Conservation (phyloP, 495 filamentous ascomycete species). For the Thermochaetoides thermophila region DNA sequence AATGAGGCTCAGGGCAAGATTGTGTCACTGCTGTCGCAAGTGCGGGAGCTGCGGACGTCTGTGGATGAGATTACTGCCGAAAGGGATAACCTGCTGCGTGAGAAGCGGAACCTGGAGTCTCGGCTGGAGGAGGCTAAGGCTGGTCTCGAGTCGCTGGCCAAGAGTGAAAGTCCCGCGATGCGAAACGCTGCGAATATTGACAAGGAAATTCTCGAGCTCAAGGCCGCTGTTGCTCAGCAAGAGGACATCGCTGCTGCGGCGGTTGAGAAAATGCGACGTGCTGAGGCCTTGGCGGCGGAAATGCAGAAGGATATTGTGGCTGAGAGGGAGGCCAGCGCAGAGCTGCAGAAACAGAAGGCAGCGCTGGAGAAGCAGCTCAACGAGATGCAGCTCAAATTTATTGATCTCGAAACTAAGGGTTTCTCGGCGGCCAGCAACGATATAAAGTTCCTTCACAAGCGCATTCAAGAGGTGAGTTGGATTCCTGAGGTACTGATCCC, state of each 20-base stretch:
- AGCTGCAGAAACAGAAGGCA: slow-evolving; percentile 85
- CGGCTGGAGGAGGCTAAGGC: slow-evolving; percentile 80
- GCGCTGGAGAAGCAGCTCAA: slow-evolving; percentile 79
- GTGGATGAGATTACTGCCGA: slow-evolving; percentile 80
- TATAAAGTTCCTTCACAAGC: slow-evolving; percentile 84
- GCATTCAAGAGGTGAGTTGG: slow-evolving; percentile 81
- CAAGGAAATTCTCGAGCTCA: slow-evolving; percentile 79
- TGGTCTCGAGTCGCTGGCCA: slow-evolving; percentile 79
- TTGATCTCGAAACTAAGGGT: slow-evolving; percentile 93
- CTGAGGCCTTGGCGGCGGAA: slow-evolving; percentile 75
- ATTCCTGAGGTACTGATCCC: no score
- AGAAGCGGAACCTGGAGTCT: slow-evolving; percentile 80
- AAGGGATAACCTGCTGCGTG: slow-evolving; percentile 68
- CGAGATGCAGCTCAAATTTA: slow-evolving; percentile 76
- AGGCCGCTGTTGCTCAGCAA: slow-evolving; percentile 77
- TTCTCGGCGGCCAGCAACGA: slow-evolving; percentile 90
- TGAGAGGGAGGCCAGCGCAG: slow-evolving; percentile 70
- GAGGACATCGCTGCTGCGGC: slow-evolving; percentile 88
- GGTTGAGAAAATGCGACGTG: slow-evolving; percentile 95
- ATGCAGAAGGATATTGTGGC: slow-evolving; percentile 89
- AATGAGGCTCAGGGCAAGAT: slow-evolving; percentile 90
- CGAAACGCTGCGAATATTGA: slow-evolving; percentile 85
- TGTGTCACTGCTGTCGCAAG: slow-evolving; percentile 80
- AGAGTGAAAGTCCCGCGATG: slow-evolving; percentile 76
- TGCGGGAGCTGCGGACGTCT: slow-evolving; percentile 64